phyloP scores from a whole-genome alignment of 2,329 filamentous ascomycete species.

The Neonectria faginata region DNA sequence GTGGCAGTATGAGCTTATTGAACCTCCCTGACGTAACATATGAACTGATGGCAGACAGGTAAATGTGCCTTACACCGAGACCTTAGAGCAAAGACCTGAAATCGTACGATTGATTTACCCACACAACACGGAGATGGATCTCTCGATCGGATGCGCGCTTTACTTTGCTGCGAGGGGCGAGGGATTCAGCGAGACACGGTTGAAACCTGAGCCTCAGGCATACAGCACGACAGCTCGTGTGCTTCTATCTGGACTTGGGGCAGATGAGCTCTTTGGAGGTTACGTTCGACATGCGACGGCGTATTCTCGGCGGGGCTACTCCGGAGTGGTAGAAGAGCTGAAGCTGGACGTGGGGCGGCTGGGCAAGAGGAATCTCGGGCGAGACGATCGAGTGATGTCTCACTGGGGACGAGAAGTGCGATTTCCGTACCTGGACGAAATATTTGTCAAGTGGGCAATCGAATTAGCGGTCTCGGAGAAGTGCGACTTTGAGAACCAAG shows the following conservation, averaged over 20 bases:
- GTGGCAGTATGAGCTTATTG: conserved; percentile 66
- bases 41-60: conserved; percentile 59
- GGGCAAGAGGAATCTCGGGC: conserved; percentile 92
- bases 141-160: conserved; percentile 93
- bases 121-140: conserved; percentile 98
- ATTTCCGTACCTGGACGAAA: conserved; percentile 92
- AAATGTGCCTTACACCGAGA: conserved; percentile 84
- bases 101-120: conserved; percentile 86
- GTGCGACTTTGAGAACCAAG: conserved; percentile 79
- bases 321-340: conserved; percentile 82
- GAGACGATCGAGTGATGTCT: conserved; percentile 91
- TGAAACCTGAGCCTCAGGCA: conserved; percentile 41
- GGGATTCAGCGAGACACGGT: conserved; percentile 59
- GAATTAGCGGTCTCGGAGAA: conserved; percentile 82
- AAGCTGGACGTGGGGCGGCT: conserved; percentile 86
- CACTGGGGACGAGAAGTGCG: conserved; percentile 90
- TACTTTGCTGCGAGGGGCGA: conserved; percentile 90
- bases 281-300: conserved; percentile 87
- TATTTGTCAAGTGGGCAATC: conserved; percentile 84
- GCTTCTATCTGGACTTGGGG: conserved; percentile 90
- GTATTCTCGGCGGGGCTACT: conserved; percentile 75
- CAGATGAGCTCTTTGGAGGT: conserved; percentile 95
- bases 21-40: not conserved
- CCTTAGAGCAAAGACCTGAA: conserved; percentile 72
- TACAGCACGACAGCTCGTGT: conserved; percentile 83